Percentiles rank a stretch among this genome's conserved stretches.
phyloP scores from a whole-genome alignment of 495 filamentous ascomycete genomes.

The Aspergillus ostianus region DNA sequence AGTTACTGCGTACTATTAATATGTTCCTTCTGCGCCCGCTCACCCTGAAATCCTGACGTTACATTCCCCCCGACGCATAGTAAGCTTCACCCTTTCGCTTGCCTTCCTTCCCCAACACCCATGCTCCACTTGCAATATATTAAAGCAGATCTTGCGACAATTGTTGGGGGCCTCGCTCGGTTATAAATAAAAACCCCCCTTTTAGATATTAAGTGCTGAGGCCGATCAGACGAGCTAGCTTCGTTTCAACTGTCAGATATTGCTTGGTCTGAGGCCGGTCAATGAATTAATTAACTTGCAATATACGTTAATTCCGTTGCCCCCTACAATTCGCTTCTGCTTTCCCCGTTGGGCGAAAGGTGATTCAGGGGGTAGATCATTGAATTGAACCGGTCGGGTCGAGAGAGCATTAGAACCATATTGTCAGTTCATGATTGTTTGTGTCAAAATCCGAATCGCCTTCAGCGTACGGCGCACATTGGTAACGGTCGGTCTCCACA shows the following conservation, averaged over 20 bases:
- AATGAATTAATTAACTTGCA: neutral
- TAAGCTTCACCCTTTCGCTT: neutral
- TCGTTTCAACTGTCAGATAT: neutral
- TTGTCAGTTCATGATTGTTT: neutral
- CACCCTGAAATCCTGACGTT: neutral
- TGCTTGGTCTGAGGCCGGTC: neutral
- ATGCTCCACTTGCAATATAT: neutral
- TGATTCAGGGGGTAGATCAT: neutral
- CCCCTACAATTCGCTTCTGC: neutral
- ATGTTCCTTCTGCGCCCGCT: too few relatives aligned
- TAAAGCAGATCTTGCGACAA: neutral
- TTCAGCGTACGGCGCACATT: neutral
- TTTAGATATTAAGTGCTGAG: neutral
- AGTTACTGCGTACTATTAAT: too few relatives aligned
- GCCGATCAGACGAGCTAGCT: constrained; percentile 1
- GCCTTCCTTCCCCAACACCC: neutral
- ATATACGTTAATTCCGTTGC: neutral
- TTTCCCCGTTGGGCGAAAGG: neutral
- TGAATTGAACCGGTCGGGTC: too few relatives aligned
- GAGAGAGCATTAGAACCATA: neutral
- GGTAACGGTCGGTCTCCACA: constrained; percentile 3
- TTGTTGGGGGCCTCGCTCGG: neutral
- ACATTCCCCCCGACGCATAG: neutral
- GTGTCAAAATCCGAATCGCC: neutral
- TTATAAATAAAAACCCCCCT: neutral